A percentile compares a stretch with the other conserved stretches of the same genome.
Conservation (phyloP, 1,284 basidiomycete genomes). For the Lignosus rhinocerotis region DNA sequence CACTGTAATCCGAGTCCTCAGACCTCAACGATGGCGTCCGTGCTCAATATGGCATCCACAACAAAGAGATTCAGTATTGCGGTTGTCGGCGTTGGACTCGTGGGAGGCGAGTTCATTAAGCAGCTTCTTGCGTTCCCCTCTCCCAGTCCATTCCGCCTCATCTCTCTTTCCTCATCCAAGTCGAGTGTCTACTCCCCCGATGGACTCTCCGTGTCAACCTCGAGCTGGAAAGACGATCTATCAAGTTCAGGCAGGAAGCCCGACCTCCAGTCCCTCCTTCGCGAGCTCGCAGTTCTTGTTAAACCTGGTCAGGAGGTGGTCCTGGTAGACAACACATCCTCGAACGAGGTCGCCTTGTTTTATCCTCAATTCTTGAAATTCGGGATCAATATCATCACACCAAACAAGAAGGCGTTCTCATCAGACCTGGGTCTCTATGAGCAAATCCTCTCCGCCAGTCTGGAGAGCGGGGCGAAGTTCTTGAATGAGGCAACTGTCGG, state of each 20-base stretch:
- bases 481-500: conserved; percentile 96
- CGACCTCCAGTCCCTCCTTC: conserved; percentile 48
- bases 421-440: conserved; percentile 74
- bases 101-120: conserved; percentile 81
- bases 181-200: conserved; percentile 61
- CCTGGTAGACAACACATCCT: conserved; percentile 93
- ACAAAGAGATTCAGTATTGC: conserved; percentile 55
- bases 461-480: conserved; percentile 63
- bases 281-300: conserved; percentile 46
- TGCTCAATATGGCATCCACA: conserved; percentile 18
- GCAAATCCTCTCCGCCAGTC: conserved; percentile 60
- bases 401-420: conserved; percentile 98
- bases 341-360: conserved; percentile 77
- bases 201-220: conserved; percentile 41
- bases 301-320: conserved; percentile 60
- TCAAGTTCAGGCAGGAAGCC: conserved; percentile 42
- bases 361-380: conserved; percentile 84
- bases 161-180: conserved; percentile 80
- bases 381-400: conserved; percentile 90
- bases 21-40: conserved; percentile 9
- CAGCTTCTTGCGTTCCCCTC: conserved; percentile 72
- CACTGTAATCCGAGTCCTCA: no score
- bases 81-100: conserved; percentile 85
- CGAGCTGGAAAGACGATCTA: conserved; percentile 49
- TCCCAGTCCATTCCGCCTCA: conserved; percentile 68